Conservation (phyloP, 768 basidiomycete genomes). For the Suillus weaverae region DNA sequence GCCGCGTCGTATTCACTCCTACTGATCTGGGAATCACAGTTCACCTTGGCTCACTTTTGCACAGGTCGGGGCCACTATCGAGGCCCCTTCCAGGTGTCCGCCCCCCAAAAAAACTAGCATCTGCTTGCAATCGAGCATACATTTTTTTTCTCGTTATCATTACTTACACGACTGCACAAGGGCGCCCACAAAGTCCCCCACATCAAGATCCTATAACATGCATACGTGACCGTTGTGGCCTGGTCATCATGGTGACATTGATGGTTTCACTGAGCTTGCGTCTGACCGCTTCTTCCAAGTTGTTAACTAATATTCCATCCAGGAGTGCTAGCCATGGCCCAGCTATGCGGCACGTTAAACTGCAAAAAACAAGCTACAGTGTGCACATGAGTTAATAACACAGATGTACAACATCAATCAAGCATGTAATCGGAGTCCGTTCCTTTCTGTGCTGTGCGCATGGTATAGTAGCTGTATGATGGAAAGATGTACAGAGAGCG, state of each 20-base stretch:
- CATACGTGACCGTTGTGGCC: background rate
- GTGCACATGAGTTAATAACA: background rate
- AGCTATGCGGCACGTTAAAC: background rate
- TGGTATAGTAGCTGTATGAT: slow-evolving; percentile 7
- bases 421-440: slow-evolving; percentile 2
- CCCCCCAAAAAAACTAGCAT: background rate
- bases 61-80: background rate
- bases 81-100: background rate
- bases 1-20: background rate
- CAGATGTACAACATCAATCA: slow-evolving; percentile 6
- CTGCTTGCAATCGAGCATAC: background rate
- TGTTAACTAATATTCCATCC: background rate
- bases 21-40: background rate
- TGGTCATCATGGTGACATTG: background rate
- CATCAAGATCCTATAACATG: background rate
- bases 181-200: background rate
- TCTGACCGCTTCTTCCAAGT: background rate
- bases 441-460: slow-evolving; percentile 7
- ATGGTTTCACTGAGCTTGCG: background rate
- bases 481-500: slow-evolving; percentile 6
- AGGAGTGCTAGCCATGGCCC: background rate
- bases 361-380: background rate
- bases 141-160: background rate
- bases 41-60: background rate
- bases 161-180: background rate